phyloP scores from a whole-genome alignment of 345 rosid species.

The Citrus trifoliata region DNA sequence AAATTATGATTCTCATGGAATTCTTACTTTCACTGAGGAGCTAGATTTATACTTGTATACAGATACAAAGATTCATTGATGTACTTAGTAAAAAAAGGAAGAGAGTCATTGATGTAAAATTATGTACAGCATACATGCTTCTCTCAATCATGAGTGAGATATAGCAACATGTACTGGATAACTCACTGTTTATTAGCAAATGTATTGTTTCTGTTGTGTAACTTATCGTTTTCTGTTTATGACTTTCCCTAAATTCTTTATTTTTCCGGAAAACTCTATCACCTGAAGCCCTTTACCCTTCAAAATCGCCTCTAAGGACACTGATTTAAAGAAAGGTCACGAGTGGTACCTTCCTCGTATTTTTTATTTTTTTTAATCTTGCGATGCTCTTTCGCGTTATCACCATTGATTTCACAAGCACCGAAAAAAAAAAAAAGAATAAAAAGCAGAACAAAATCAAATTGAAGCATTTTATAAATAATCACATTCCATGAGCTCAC shows the following conservation, averaged over 20 bases:
- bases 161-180: neutral
- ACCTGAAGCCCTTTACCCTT: neutral
- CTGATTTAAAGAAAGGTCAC: neutral
- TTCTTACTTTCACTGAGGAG: neutral
- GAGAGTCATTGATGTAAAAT: neutral
- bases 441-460: neutral
- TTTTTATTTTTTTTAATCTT: too few relatives aligned
- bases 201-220: neutral
- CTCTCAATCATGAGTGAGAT: neutral
- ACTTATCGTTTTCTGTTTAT: too few relatives aligned
- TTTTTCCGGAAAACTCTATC: neutral
- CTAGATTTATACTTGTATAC: too few relatives aligned
- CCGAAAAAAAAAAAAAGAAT: too few relatives aligned
- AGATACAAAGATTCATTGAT: neutral
- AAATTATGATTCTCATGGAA: neutral
- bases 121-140: neutral
- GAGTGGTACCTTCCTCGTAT: too few relatives aligned
- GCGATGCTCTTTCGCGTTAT: neutral
- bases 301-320: neutral
- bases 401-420: neutral
- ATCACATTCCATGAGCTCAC: slow-evolving; percentile 12
- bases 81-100: neutral
- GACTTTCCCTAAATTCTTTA: neutral
- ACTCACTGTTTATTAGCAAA: neutral
- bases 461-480: neutral